Percentiles rank a stretch among this genome's conserved stretches.
Conservation (phyloP, 2,329 filamentous ascomycete species). For the Biscogniauxia sp. region DNA sequence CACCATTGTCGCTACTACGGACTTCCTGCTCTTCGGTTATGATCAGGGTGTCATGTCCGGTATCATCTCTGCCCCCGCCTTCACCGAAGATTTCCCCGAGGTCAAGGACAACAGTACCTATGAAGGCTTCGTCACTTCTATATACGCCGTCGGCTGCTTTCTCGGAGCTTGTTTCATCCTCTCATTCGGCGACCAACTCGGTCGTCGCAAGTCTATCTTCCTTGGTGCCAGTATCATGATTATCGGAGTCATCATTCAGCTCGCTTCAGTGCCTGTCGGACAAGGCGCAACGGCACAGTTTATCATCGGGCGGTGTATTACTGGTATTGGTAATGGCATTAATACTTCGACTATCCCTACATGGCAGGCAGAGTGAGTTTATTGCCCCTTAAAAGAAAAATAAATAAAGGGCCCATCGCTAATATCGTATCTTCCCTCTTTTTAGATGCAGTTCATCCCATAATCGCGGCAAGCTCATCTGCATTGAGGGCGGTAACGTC, state of each 20-base stretch:
- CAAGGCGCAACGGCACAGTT: conserved; percentile 47
- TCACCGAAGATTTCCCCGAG: conserved; percentile 31
- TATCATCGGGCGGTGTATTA: conserved; percentile 48
- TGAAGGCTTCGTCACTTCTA: conserved; percentile 39
- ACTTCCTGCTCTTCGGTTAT: conserved; percentile 31
- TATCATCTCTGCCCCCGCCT: conserved; percentile 29
- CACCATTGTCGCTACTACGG: conserved; percentile 28
- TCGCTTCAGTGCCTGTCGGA: conserved; percentile 43
- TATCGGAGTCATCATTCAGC: conserved; percentile 54
- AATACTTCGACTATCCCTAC: conserved; percentile 46
- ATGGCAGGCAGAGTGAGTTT: conserved; percentile 37
- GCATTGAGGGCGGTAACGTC: conserved; percentile 48
- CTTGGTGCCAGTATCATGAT: conserved; percentile 52
- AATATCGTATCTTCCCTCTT: conserved; percentile 4
- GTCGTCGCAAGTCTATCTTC: conserved; percentile 54
- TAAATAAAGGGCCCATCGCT: conserved; percentile 3
- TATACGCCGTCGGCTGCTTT: conserved; percentile 43
- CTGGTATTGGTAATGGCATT: conserved; percentile 51
- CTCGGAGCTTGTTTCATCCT: conserved; percentile 40
- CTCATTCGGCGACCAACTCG: conserved; percentile 51
- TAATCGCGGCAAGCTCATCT: conserved; percentile 60
- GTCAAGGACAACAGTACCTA: conserved; percentile 31
- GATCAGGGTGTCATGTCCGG: conserved; percentile 35
- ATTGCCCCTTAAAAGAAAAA: background rate
- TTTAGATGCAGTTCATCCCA: conserved; percentile 41